Evolutionary conservation across 257 asterid genomes (phyloP).

Genomic region (Solanum boliviense): DNA sequence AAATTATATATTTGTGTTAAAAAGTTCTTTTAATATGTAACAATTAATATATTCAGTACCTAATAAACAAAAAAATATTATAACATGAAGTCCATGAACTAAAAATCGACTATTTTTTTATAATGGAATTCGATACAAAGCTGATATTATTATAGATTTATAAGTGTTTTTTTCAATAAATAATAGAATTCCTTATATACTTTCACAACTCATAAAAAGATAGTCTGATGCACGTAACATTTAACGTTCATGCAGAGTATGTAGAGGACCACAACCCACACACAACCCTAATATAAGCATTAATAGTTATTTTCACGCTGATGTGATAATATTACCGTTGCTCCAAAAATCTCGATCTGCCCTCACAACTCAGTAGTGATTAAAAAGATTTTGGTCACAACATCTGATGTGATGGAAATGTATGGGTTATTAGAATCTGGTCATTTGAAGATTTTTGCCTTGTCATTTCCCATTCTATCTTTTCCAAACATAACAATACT

Average conservation of each 20-base stretch:
- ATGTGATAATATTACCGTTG: not conserved
- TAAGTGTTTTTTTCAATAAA: not conserved
- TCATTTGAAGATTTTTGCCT: not conserved
- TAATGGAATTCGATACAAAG: not conserved
- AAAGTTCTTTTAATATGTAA: not conserved
- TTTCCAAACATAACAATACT: not conserved
- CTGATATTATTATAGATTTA: not conserved
- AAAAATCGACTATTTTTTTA: too few relatives aligned
- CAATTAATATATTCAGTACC: not conserved
- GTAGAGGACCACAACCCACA: not conserved
- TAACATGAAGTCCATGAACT: not conserved
- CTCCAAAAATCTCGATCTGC: rapidly evolving
- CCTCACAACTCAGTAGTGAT: not conserved
- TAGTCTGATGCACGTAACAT: too few relatives aligned
- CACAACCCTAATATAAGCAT: not conserved
- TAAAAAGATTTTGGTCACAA: not conserved
- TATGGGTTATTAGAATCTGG: slow-evolving; percentile 27
- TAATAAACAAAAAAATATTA: not conserved
- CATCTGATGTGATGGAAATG: slow-evolving; percentile 10
- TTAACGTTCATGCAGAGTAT: not conserved
- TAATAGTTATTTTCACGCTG: too few relatives aligned
- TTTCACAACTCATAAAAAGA: not conserved
- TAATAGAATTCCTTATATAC: not conserved
- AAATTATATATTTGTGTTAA: not conserved
- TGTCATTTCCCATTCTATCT: not conserved